Base-by-base conservation (phyloP, 2,329 filamentous ascomycete species). In the Venturia nashicola region DNA sequence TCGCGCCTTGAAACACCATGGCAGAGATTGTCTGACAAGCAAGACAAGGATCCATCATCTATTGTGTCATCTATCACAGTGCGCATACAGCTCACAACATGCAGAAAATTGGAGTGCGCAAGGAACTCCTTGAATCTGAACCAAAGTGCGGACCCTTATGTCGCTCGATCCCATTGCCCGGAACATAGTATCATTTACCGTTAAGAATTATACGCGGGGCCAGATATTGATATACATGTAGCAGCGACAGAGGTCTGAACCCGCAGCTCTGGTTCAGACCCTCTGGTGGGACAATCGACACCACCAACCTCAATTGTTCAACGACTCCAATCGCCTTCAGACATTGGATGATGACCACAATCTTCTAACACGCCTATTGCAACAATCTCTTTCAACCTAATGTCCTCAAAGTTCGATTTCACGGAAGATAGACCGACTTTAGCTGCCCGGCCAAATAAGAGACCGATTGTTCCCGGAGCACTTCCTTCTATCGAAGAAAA, bases 401-500 rank as follows among this genome's bases (percentile, higher is more conserved):
- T 40, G 61, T 54, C 40, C 43, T 20, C 20, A 36, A 32, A 39
- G n/a, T 34, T n/a, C 20, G 43, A 23, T 43, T 44, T 16, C 20
- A 44, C 36, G 39, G 59, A 60, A 39, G 42, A 62, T 16, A 42
- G 43, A 36, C 43, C 61, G n/a, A 23, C 7, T 16, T 5, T n/a
- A 34, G 43, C 23, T 48, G 20, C 20, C 43, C 23, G 61, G 61
- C 42, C 43, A 7, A 51, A 32, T n/a, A 23, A 27, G 36, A 42
- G 61, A 39, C 34, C 61, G 9, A 40, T 40, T 32, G 12, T 23
- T 51, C 18, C 61, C 11, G 34, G 32, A 27, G 27, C 34, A 39
- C 61, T 54, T 51, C 61, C 61, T 42, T 3, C 43, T 40, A 54
- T 54, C 61, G 61, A 62, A 27, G 61, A 62, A 51, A 62, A 54